A percentile compares a stretch with the other conserved stretches of the same genome.
phyloP scores from a whole-genome alignment of 2,329 filamentous ascomycete genomes.

The Ophiostoma piceae region DNA sequence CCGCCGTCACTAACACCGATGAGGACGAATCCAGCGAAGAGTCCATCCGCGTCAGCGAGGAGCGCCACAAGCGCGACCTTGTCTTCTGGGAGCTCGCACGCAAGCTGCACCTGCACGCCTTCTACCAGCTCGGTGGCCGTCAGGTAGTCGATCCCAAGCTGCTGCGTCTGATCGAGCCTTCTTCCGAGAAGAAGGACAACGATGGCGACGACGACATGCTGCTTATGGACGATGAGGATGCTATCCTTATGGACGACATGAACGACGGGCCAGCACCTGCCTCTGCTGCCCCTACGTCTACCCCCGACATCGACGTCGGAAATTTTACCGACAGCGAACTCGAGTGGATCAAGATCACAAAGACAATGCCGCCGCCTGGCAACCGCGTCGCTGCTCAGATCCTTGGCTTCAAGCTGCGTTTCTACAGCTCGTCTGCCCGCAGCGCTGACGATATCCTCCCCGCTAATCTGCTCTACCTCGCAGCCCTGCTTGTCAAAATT shows the following conservation, averaged over 20 bases:
- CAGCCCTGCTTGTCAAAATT: conserved; percentile 89
- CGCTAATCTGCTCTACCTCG: conserved; percentile 86
- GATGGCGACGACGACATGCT: conserved; percentile 28
- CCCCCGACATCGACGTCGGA: conserved; percentile 40
- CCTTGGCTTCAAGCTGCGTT: conserved; percentile 92
- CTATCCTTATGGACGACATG: conserved; percentile 29
- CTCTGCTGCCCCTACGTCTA: conserved; percentile 20
- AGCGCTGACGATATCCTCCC: conserved; percentile 70
- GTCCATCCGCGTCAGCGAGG: conserved; percentile 49
- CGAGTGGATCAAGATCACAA: conserved; percentile 75
- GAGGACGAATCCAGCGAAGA: conserved; percentile 70
- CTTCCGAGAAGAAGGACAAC: conserved; percentile 21
- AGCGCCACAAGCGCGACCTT: conserved; percentile 62
- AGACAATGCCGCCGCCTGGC: conserved; percentile 74
- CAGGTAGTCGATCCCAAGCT: conserved; percentile 57
- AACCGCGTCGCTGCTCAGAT: conserved; percentile 91
- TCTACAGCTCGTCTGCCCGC: conserved; percentile 78
- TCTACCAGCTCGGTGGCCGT: conserved; percentile 79
- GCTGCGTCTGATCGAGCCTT: conserved; percentile 40
- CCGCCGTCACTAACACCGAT: conserved; percentile 53
- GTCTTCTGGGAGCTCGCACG: conserved; percentile 79
- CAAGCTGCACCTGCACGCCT: conserved; percentile 71
- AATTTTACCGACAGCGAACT: conserved; percentile 42
- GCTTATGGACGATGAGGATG: conserved; percentile 45
- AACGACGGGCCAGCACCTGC: conserved; percentile 36